Conservation (phyloP, 2,329 filamentous ascomycete species). For the Penicillium fuscoglaucum region DNA sequence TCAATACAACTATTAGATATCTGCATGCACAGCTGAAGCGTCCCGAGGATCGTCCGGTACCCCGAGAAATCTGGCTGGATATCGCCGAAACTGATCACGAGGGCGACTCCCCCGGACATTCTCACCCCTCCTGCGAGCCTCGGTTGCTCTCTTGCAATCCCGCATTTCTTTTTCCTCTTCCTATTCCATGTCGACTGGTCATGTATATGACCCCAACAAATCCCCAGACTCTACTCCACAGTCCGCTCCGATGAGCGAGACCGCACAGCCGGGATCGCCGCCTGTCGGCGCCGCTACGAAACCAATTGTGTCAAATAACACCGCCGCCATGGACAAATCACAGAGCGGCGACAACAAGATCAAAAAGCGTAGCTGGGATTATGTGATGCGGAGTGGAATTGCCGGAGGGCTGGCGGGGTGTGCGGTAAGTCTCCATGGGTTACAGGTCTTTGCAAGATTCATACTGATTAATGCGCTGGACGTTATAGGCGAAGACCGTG, state of each 20-base stretch:
- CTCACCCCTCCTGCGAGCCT: conserved; percentile 19
- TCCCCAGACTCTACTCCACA: conserved; percentile 22
- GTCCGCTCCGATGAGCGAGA: conserved; percentile 35
- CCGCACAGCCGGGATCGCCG: conserved; percentile 27
- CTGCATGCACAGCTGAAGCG: background rate
- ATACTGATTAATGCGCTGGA: conserved; percentile 12
- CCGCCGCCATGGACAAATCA: conserved; percentile 13
- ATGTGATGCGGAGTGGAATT: conserved; percentile 77
- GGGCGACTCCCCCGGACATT: conserved; percentile 23
- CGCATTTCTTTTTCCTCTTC: conserved; percentile 14
- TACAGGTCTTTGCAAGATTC: background rate
- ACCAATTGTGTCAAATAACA: conserved; percentile 16
- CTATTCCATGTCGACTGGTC: conserved; percentile 29
- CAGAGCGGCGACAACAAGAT: conserved; percentile 37
- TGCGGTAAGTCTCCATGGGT: conserved; percentile 62
- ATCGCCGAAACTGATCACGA: conserved; percentile 30
- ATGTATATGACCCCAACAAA: conserved; percentile 28
- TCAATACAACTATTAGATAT: no score
- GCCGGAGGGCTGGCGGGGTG: conserved; percentile 91
- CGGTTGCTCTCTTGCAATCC: conserved; percentile 16
- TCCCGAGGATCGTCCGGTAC: conserved; percentile 30
- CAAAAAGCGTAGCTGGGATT: conserved; percentile 75
- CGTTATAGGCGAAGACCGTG: conserved; percentile 78
- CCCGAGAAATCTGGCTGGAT: conserved; percentile 27
- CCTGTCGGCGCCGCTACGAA: conserved; percentile 22